Evolutionary conservation across 1,139 yeast genomes (phyloP), one percentile per base, ranked within the genome.

Genomic region (Diutina sp.): DNA sequence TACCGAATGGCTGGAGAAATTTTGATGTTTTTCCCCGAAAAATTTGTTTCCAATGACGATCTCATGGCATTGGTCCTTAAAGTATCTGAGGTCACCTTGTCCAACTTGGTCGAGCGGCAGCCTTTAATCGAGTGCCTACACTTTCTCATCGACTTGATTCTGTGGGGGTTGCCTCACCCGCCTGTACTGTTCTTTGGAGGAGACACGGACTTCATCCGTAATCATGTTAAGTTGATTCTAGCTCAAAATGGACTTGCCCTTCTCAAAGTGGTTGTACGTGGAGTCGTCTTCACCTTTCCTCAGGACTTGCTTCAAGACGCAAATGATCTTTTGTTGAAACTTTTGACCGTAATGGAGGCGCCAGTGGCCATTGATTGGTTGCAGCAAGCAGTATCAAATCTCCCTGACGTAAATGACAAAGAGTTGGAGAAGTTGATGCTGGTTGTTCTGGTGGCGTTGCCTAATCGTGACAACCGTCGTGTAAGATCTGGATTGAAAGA

Each of bases 1-100:
- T 90, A 86, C 77, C 77, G 95, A 59, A 85, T 91, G 86, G 76
- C 85, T 71, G 78, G 81, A 60, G 98, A 93, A 66, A 74, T 90
- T 55, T 71, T 90, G 57, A 85, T 87, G 85, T 89, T 81, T 67
- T 88, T 78, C 67, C 96, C 97, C 1, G 74, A 79, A 57, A 77
- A 83, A 62, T 77, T 88, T 58, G 78, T 89, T 18, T 70, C 77
- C 12, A 74, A 82, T 55, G 72, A 76, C n/a, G 82, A 78, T 21
- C 67, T 88, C 52, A 69, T 90, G 61, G 73, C 74, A 56, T 79
- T 86, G 8, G 73, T 85, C 1, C 74, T 84, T 61, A 81, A 84
- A 57, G 80, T 87, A 9, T 82, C 90, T 8, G 66, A 87, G 54
- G 74, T 78, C 56, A 79, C 83, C 30, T 72, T 85, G 61, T 70